phyloP scores from a whole-genome alignment of 2,329 filamentous ascomycete species.

The Penicillium aurantiogriseum region DNA sequence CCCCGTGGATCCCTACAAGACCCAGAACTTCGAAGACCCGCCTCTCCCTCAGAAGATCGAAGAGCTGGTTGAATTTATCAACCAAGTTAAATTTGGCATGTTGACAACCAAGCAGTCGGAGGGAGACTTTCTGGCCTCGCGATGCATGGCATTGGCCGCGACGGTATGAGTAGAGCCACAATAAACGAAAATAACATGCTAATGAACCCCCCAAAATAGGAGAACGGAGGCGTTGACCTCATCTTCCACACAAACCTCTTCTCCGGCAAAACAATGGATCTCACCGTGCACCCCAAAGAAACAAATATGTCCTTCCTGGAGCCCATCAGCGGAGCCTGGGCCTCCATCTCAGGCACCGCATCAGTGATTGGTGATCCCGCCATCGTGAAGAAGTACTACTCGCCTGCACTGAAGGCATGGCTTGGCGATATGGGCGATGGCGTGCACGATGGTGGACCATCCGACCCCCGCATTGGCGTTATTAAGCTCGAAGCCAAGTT shows the following conservation, averaged over 20 bases:
- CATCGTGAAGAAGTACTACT: constrained; percentile 73
- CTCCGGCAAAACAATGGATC: constrained; percentile 81
- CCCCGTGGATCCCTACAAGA: constrained; percentile 75
- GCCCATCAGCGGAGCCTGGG: constrained; percentile 72
- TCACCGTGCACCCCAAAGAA: constrained; percentile 68
- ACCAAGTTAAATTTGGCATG: constrained; percentile 78
- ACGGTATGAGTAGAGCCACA: constrained; percentile 54
- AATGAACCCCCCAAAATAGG: constrained; percentile 48
- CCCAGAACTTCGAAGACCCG: constrained; percentile 70
- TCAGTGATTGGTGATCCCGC: constrained; percentile 67
- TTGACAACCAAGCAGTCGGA: constrained; percentile 70
- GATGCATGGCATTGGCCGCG: constrained; percentile 81
- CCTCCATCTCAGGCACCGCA: constrained; percentile 74
- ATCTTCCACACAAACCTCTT: constrained; percentile 92
- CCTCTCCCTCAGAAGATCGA: constrained; percentile 72
- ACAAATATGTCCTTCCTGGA: constrained; percentile 79
- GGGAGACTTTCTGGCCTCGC: constrained; percentile 68
- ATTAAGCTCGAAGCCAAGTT: constrained; percentile 73
- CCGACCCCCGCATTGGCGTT: constrained; percentile 77
- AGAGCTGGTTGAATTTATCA: constrained; percentile 69
- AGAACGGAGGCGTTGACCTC: constrained; percentile 73
- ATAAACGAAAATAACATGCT: not conserved
- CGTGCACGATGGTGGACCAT: constrained; percentile 74
- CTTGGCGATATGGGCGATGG: constrained; percentile 82
- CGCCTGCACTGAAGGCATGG: constrained; percentile 73